Base-by-base conservation (phyloP, 2,329 filamentous ascomycete species). In the Hyphodiscus sp. region DNA sequence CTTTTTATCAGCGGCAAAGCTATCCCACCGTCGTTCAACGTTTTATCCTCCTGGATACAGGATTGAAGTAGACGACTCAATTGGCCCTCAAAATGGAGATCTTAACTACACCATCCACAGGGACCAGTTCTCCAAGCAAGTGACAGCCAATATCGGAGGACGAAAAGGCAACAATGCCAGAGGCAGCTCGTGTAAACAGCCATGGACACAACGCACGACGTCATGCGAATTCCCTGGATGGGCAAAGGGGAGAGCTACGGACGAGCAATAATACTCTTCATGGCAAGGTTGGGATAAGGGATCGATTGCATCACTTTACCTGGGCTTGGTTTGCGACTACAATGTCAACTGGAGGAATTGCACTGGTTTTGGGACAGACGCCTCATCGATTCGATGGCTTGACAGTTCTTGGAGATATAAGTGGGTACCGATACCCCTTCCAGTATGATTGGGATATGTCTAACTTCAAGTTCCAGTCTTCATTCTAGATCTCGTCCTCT, bases 331-430 rank as follows among this genome's bases (percentile, higher is more conserved):
- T 85, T 69, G 86, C 85, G 1, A 73, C 82, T 30, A 84, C 85
- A 1, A 90, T 90, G 86, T 86, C 83, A 47, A 88, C 85, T 0
- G 87, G 87, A 33, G 85, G 85, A 0, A 69, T 91, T 1, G 80
- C 86, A 0, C 69, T 85, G 2, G 75, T 90, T 16, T 75, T 91
- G 44, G 74, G 74, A 45, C 76, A 77, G 2, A 81, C 82, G 49
- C 86, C 87, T 9, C 80, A 82, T 61, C 71, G 74, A 51, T 91
- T 91, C 66, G 65, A 71, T 0, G 86, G 86, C 0, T 71, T 89
- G 1, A 67, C 70, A 4, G 77, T 79, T 4, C 85, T 90, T 49
- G 87, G 86, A 1, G 73, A 81, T 30, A 76, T 81, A 18, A 13
- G 33, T 38, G 33, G 11, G 33, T 38, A 6, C 11, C 16, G 2